These are phyloP conservation scores for Xenosphaeropsis pyriputrescens DNA, from an alignment of 2,329 filamentous ascomycete species.

Conservation along the genomic window DNA sequence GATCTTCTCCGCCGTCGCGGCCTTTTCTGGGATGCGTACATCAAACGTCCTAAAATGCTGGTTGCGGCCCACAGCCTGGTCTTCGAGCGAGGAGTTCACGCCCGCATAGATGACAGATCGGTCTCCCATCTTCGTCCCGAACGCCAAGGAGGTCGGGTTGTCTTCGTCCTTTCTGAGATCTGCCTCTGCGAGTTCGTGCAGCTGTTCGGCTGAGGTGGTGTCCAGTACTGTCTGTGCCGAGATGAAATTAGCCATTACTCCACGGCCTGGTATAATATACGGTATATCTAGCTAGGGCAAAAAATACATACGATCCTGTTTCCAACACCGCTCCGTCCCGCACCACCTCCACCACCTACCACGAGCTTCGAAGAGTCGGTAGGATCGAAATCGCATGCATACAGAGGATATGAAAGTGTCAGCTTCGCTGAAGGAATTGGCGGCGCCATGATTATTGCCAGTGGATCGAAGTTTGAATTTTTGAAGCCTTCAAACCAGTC, in stretches of 20 bases:
- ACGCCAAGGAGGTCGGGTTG: conserved; percentile 70
- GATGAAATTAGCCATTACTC: neutral
- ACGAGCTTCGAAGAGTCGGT: conserved; percentile 61
- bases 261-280: no score
- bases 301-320: conserved; percentile 62
- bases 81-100: conserved; percentile 65
- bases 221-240: conserved; percentile 14
- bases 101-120: conserved; percentile 53
- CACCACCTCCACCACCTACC: conserved; percentile 78
- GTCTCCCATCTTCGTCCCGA: conserved; percentile 44
- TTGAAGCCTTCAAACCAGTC: no score
- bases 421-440: conserved; percentile 15
- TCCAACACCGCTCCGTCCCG: conserved; percentile 64
- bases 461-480: no score
- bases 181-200: conserved; percentile 54
- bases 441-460: conserved; percentile 12
- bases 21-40: conserved; percentile 24
- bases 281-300: neutral
- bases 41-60: conserved; percentile 69
- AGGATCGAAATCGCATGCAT: conserved; percentile 78
- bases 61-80: conserved; percentile 64
- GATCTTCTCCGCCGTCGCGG: conserved; percentile 12
- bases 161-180: conserved; percentile 76
- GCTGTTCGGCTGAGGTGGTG: conserved; percentile 17
- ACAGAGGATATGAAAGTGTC: conserved; percentile 67